phyloP scores from a whole-genome alignment of 1,284 basidiomycete genomes.

The Mycosarcoma maydis region DNA sequence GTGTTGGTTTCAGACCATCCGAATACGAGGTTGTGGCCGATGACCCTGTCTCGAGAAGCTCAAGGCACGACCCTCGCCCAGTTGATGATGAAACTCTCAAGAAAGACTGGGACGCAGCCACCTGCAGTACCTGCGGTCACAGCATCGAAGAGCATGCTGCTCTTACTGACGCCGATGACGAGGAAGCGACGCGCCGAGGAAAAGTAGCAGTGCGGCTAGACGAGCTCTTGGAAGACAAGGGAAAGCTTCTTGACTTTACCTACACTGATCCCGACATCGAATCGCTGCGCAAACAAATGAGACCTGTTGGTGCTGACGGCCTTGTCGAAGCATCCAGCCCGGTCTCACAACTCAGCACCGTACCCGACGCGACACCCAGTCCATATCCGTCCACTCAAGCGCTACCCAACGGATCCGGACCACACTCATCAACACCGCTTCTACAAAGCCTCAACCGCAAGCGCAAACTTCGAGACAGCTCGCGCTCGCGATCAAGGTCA shows the following conservation, averaged over 20 bases:
- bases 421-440: conserved; percentile 36
- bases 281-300: conserved; percentile 73
- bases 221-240: conserved; percentile 82
- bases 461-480: conserved; percentile 38
- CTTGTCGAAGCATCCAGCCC: conserved; percentile 41
- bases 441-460: conserved; percentile 42
- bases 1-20: conserved; percentile 35
- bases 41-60: conserved; percentile 23
- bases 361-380: conserved; percentile 44
- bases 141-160: conserved; percentile 76
- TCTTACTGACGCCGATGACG: conserved; percentile 64
- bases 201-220: conserved; percentile 84
- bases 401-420: conserved; percentile 27
- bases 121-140: conserved; percentile 75
- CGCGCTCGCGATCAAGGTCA: conserved; percentile 32
- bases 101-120: conserved; percentile 17
- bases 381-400: conserved; percentile 32
- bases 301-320: conserved; percentile 39
- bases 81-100: conserved; percentile 28
- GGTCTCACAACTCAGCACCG: conserved; percentile 39
- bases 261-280: conserved; percentile 77
- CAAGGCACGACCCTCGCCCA: conserved; percentile 17
- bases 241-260: conserved; percentile 79
- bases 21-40: conserved; percentile 31
- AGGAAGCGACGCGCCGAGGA: conserved; percentile 72